Conservation (phyloP, 148 eudicot genomes). For the Dysphania ambrosioides region DNA sequence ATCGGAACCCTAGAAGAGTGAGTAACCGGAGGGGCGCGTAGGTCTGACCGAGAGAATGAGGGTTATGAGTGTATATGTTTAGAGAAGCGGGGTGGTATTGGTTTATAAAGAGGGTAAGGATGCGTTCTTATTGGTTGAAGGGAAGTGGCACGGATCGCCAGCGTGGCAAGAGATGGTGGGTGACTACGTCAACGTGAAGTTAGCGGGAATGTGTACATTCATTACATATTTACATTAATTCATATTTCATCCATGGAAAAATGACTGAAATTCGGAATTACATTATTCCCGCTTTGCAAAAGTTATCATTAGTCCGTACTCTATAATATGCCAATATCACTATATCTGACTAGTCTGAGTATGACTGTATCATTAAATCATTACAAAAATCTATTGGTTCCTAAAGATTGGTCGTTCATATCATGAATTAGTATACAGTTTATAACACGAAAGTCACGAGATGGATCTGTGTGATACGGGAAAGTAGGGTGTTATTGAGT, state of each 20-base stretch:
- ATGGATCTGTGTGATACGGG: no score
- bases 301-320: no score
- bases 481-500: no score
- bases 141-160: conserved; percentile 18
- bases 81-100: not conserved
- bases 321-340: no score
- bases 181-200: not conserved
- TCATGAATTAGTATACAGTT: no score
- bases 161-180: conserved; percentile 22
- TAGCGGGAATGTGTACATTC: conserved; percentile 31
- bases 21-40: conserved; percentile 4
- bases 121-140: conserved; percentile 30
- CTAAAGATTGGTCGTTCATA: no score
- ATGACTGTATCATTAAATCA: no score
- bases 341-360: no score
- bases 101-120: conserved; percentile 19
- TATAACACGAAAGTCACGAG: no score
- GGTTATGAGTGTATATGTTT: not conserved
- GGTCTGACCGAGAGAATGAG: not conserved
- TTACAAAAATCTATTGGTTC: no score
- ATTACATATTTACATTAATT: no score
- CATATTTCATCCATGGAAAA: not conserved
- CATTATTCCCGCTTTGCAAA: conserved; percentile 17
- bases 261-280: not conserved
- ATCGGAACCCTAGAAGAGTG: conserved; percentile 30